Percentiles rank a stretch among this genome's conserved stretches.
phyloP scores from a whole-genome alignment of 2,329 filamentous ascomycete species.

The Aureobasidium mangrovei region DNA sequence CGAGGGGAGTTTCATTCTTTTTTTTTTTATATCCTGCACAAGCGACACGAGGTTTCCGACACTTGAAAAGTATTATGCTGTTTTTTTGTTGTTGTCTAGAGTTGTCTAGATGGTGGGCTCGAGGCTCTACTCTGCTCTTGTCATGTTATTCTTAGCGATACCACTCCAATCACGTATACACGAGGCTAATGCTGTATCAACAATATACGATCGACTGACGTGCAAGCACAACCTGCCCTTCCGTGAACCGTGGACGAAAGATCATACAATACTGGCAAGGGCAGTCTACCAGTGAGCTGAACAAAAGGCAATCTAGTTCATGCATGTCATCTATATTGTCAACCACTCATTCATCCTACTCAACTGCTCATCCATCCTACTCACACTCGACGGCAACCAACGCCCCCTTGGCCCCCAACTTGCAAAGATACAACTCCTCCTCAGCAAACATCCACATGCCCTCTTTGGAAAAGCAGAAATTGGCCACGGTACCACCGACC shows the following conservation, averaged over 20 bases:
- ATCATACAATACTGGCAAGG: no score
- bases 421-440: conserved; percentile 17
- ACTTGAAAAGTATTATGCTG: not conserved
- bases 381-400: conserved; percentile 17
- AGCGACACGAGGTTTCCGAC: conserved; percentile 10
- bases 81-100: not conserved
- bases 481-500: conserved; percentile 32
- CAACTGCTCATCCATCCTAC: not conserved
- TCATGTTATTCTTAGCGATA: not conserved
- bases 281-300: no score
- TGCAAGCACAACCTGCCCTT: no score
- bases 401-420: conserved; percentile 16
- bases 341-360: not conserved
- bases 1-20: not conserved
- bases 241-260: no score
- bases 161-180: not conserved
- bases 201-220: not conserved
- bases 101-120: not conserved
- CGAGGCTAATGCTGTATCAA: not conserved
- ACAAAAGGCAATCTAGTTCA: no score
- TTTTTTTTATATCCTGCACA: not conserved
- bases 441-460: conserved; percentile 21
- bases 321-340: not conserved
- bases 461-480: conserved; percentile 24
- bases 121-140: not conserved